These are phyloP conservation scores for Pseudopyricularia javanii DNA, from an alignment of 2,329 filamentous ascomycete genomes.

Conservation along the genomic window DNA sequence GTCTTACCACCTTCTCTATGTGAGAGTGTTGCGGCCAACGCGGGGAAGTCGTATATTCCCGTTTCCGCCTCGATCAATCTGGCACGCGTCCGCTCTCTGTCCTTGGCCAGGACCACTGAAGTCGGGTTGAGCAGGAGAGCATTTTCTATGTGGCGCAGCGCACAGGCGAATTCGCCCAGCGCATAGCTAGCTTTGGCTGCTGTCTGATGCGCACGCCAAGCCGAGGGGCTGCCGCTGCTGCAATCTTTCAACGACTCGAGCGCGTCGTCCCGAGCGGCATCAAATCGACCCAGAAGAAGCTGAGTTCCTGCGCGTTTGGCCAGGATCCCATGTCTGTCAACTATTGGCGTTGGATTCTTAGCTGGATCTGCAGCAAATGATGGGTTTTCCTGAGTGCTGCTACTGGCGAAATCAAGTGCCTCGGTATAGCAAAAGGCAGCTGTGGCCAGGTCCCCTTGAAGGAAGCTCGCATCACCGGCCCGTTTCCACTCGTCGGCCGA, in stretches of 20 bases:
- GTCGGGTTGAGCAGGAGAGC: conserved; percentile 11
- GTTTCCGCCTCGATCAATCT: conserved; percentile 14
- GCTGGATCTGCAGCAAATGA: too few species aligned
- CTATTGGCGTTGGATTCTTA: conserved; percentile 5
- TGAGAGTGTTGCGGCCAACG: conserved; percentile 11
- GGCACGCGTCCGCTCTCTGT: conserved; percentile 11
- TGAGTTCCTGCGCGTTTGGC: conserved; percentile 19
- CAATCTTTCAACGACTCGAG: conserved; percentile 13
- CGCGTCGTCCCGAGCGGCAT: conserved; percentile 18
- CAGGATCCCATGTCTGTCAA: conserved; percentile 10
- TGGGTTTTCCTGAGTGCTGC: too few species aligned
- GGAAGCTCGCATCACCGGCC: conserved; percentile 12
- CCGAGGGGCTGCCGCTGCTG: conserved; percentile 6
- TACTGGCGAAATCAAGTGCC: conserved; percentile 13
- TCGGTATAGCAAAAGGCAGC: conserved; percentile 21
- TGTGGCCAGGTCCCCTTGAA: conserved; percentile 18
- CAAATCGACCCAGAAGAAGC: conserved; percentile 19
- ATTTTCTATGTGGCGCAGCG: conserved; percentile 10
- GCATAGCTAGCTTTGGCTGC: conserved; percentile 21
- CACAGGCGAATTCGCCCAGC: conserved; percentile 15
- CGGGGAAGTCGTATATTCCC: conserved; percentile 16
- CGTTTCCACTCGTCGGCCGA: conserved; percentile 2
- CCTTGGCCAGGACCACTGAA: conserved; percentile 7
- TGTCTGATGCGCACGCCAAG: conserved; percentile 20
- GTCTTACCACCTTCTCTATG: not conserved